Evolutionary conservation across 192 early-diverging fungal species (phyloP).

Genomic region (Backusella liffmaniae): DNA sequence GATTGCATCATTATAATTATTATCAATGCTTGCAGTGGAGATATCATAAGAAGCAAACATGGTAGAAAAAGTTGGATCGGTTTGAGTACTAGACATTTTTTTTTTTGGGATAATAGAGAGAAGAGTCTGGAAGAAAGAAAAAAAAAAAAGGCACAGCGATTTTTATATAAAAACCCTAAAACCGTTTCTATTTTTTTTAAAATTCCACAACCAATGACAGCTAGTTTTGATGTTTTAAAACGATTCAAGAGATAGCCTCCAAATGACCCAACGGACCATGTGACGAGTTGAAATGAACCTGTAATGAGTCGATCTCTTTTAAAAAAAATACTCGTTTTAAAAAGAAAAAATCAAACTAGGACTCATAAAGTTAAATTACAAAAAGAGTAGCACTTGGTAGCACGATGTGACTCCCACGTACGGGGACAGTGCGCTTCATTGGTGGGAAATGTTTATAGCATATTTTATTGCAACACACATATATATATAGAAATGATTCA

Average conservation of each 20-base stretch:
- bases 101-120: background rate
- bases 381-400: background rate
- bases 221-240: background rate
- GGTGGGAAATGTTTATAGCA: conserved; percentile 7
- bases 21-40: background rate
- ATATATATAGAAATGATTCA: conserved; percentile 7
- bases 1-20: background rate
- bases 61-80: background rate
- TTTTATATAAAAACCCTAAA: background rate
- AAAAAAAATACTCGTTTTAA: background rate
- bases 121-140: background rate
- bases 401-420: background rate
- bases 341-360: background rate
- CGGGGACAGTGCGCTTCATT: background rate
- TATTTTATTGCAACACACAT: conserved; percentile 9
- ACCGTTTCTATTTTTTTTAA: background rate
- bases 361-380: background rate
- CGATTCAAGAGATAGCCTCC: background rate
- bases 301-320: background rate
- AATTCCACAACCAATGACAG: background rate
- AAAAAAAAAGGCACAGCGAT: background rate
- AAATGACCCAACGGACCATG: background rate
- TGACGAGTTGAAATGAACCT: background rate
- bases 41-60: conserved; percentile 6
- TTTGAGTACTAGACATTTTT: background rate